Evolutionary conservation across 805 yeast species (phyloP), one percentile per base, ranked within the genome.

Genomic region (Candida vaughaniae): DNA sequence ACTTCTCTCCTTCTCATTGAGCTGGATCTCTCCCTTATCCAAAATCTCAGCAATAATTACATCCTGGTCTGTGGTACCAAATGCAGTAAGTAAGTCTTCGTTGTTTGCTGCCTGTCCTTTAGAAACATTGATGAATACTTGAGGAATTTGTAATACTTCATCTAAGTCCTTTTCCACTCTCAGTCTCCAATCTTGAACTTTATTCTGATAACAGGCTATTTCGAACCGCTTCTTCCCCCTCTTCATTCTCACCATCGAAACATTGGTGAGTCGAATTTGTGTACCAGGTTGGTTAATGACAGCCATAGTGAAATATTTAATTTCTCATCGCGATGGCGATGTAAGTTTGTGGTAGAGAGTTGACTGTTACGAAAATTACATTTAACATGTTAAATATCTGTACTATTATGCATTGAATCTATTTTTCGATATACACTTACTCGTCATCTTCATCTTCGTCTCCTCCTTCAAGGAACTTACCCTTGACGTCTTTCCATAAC

Each of bases 141-240:
- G 96, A n/a, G 89, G 96, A 36, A 93, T 88, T 58, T 93, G 99
- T 25, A 93, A 68, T 2, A 93, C 99, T 56, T 93, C 99, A 64
- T 93, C 98, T 6, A 93, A 59, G 56, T 93, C 96, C 49, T 87
- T 91, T 55, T 93, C 99, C 5, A 86, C 80, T 41, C 84, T 85
- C 43, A 77, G 75, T 49, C 97, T 73, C 79, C 89, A 93, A 59
- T 93, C 99, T 58, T 91, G 98, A 4, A 93, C 96, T 56, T 93
- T 93, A 53, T 93, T 93, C 55, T 87, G 96, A 59, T 93, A 93
- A 55, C 99, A 93, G 0, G 98, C 98, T 30, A 93, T 76, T 61
- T 93, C 99, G 51, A 89, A 93, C 47, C 96, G 70, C 60, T 87
- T 86, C 56, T 87, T 88, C 28, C 90, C 96, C 58, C 87, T 89